Base-by-base conservation (phyloP, 2,329 filamentous ascomycete genomes). In the Alternaria sp. region DNA sequence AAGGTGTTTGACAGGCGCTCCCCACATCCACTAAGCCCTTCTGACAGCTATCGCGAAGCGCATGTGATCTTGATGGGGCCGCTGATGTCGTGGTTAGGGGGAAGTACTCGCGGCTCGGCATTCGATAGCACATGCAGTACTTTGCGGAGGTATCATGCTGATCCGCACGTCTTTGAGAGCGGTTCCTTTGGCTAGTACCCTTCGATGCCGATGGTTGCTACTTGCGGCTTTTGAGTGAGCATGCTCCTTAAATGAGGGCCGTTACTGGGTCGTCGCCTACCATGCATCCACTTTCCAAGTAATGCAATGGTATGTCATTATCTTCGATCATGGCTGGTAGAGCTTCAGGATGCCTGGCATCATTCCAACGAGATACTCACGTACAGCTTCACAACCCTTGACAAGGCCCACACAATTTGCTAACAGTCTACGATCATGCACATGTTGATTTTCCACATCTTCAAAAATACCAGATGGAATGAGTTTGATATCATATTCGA, bases 11-110 rank as follows among this genome's bases (percentile, higher is more conserved):
- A 51, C 50, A 51, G 51, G 41, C 45, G 10, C 42, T 53, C 29
- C 61, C 68, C 63, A 56, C 61, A 58, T 41, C 41, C 44, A 23
- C 59, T 67, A 62, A 24, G 9, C 57, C n/a, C 23, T 62, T 55
- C 39, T 26, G 67, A 65, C 51, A 65, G 37, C 55, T 65, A 65
- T 63, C 62, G 68, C 68, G 68, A 71, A 60, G 14, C n/a, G 36
- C 68, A 71, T 64, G 64, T 71, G 68, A 63, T 55, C 34, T 33
- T n/a, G 4, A 10, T n/a, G 4, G 31, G 36, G 41, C n/a, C 44
- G 23, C 39, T 54, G 26, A 54, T 33, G 36, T 23, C 26, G 23
- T 39, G n/a, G 24, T 33, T 29, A 54, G 45, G 46, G 37, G 36
- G 41, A 13, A 14, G 31, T 24, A 51, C 7, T 24, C 51, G 33